Base-by-base conservation (phyloP, 495 filamentous ascomycete genomes). In the Trichocladium uniseriatum region DNA sequence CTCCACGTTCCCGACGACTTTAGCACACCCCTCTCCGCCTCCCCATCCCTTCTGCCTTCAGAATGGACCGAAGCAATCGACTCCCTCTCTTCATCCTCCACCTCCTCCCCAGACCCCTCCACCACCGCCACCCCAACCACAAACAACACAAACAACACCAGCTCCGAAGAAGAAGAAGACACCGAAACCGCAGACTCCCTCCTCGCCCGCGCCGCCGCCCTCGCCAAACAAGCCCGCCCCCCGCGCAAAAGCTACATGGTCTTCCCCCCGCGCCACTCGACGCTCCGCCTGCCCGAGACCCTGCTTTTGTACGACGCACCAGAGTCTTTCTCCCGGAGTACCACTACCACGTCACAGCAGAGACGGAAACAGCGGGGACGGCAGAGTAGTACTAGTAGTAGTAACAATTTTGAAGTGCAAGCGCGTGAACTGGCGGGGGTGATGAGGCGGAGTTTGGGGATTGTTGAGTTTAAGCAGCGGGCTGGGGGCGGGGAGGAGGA, bases 1-100 rank as follows among this genome's bases (percentile, higher is more conserved):
- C 37, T 76, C 10, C 51, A 55, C 39, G 61, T 71, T 5, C 71
- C 71, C 0, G 51, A 57, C 10, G 55, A 62, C 16, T 75, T 75
- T 20, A 37, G 63, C 27, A 42, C 39, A 13, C 34, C 34, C 16
- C 55, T 60, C 0, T 39, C 50, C 13, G 22, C 24, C 48, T 38
- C 20, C 16, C 24, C 22, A 18, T 35, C 49, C 28, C 16, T 43
- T 4, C 36, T 35, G 3, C 28, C 20, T 1, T 6, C 43, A 0
- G 21, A 31, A 0, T 45, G 43, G 1, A 28, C 36, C 15, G 11
- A 16, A 24, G 53, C 50, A 24, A 32, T 49, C 34, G 45, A 51
- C 28, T 32, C 37, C 3, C 49, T 54, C 20, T 14, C 28, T 6
- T 0, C 51, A 18, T 21, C 38, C 10, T 2, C 18, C 11, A 28